These are phyloP conservation scores for Coprinopsis cinerea DNA, from an alignment of 768 basidiomycete species.

Conservation along the genomic window DNA sequence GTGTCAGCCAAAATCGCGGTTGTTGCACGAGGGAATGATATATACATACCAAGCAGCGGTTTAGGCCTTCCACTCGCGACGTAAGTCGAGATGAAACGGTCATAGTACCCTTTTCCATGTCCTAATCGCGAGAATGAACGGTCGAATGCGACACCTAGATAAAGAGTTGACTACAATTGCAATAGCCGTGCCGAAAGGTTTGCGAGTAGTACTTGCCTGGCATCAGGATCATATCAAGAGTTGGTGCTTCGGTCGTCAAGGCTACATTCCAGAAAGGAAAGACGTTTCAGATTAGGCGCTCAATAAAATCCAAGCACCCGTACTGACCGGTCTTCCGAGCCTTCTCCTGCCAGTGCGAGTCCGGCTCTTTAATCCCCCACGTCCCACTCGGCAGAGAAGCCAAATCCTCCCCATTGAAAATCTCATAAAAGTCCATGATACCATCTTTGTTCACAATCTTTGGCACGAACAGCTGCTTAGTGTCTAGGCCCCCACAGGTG, in stretches of 20 bases:
- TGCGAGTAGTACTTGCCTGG: slow-evolving; percentile 42
- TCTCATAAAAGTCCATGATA: slow-evolving; percentile 61
- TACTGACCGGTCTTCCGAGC: slow-evolving; percentile 47
- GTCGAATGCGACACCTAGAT: slow-evolving; percentile 70
- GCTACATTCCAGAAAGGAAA: slow-evolving; percentile 18
- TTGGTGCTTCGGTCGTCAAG: slow-evolving; percentile 29
- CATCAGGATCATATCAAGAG: slow-evolving; percentile 58
- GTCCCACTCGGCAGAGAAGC: slow-evolving; percentile 47
- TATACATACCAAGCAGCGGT: slow-evolving; percentile 53
- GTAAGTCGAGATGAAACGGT: slow-evolving; percentile 62
- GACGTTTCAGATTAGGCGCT: not conserved
- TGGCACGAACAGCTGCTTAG: slow-evolving; percentile 66
- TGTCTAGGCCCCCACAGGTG: slow-evolving; percentile 32
- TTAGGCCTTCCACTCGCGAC: slow-evolving; percentile 32
- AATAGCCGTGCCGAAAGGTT: not conserved
- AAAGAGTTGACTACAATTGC: not conserved
- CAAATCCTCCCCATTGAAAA: slow-evolving; percentile 57
- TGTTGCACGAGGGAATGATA: slow-evolving; percentile 7
- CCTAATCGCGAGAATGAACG: slow-evolving; percentile 62
- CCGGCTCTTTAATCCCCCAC: slow-evolving; percentile 78
- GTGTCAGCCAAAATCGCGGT: not conserved
- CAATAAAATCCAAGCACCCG: slow-evolving; percentile 2
- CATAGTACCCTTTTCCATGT: slow-evolving; percentile 83
- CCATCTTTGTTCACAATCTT: slow-evolving; percentile 44
- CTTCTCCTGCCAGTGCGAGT: slow-evolving; percentile 32